Evolutionary conservation across 2,329 filamentous ascomycete genomes (phyloP), one percentile per base, ranked within the genome.

Genomic region (Talaromyces pinophilus): DNA sequence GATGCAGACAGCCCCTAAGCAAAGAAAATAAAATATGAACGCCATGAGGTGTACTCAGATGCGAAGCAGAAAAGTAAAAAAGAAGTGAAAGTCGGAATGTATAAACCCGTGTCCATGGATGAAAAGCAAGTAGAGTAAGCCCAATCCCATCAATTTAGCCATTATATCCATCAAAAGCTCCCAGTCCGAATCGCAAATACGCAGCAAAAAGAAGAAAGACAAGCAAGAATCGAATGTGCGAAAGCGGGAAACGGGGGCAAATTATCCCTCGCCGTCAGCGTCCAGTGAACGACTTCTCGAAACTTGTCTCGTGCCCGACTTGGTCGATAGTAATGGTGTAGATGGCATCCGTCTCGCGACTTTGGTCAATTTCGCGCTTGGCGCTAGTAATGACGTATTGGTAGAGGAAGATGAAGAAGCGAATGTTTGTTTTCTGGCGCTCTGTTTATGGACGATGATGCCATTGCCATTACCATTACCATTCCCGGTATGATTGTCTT

Each of bases 231-330:
- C 10, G 54, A 59, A 50, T 4, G 48, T 5, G 17, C 22, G 15
- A 52, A 65, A 33, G 8, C 25, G 25, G 25, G 25, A 25, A 25
- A 25, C 25, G 25, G 25, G 54, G 13, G 25, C 42, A 55, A 22
- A 62, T 67, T 52, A 68, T n/a, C 64, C 64, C 40, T 65, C 54
- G 35, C 55, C 67, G 35, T 67, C 74, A 1, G 73, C 71, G 69
- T 78, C 77, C 55, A 75, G 72, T 50, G 78, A 79, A 40, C 73
- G 75, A 59, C 75, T 74, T 60, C 76, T 68, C 7, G 73, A 72
- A 40, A 73, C 67, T 33, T 71, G 69, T 17, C 69, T 69, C 25
- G 70, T 59, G 3, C 68, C 68, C 38, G 72, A 75, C 48, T 72
- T 76, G 2, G 42, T 40, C 15, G 62, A 55, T 5, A 67, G 35